phyloP scores from a whole-genome alignment of 2,329 filamentous ascomycete species.

The Fonsecaea pedrosoi region DNA sequence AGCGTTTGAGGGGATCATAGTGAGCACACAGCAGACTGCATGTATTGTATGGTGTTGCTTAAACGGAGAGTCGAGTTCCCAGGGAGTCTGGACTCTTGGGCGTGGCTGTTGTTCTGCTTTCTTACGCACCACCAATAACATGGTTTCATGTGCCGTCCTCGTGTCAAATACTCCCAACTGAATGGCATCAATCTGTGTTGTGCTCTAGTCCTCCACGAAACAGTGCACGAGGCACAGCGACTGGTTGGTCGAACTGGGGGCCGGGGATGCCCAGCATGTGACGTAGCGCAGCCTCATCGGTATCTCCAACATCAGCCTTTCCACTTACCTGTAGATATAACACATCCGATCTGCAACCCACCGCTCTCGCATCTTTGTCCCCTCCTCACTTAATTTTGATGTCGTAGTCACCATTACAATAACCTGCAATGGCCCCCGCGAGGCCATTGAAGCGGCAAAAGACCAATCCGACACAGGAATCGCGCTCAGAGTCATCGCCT shows the following conservation, averaged over 20 bases:
- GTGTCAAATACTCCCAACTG: neutral
- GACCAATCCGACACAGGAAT: constrained; percentile 33
- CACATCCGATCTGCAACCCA: neutral
- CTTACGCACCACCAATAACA: neutral
- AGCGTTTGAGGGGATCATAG: neutral
- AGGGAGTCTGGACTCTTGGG: neutral
- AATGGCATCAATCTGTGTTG: neutral
- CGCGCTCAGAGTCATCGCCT: constrained; percentile 11
- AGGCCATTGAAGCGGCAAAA: constrained; percentile 40
- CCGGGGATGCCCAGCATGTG: constrained; percentile 6
- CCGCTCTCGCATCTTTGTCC: neutral
- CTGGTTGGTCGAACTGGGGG: neutral
- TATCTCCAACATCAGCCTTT: constrained; percentile 1
- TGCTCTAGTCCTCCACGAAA: neutral
- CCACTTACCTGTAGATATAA: neutral
- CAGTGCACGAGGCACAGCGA: constrained; percentile 5
- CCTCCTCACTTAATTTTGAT: neutral
- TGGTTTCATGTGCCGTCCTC: neutral
- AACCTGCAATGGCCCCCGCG: constrained; percentile 36
- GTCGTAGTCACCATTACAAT: neutral
- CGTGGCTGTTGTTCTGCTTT: neutral
- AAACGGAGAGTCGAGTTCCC: neutral
- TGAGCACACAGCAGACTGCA: neutral
- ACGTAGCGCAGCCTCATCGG: constrained; percentile 19
- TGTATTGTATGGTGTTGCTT: neutral